A percentile compares a stretch with the other conserved stretches of the same genome.
These are phyloP conservation scores for Neopestalotiopsis sp. DNA, from an alignment of 2,329 filamentous ascomycete species.

Conservation along the genomic window DNA sequence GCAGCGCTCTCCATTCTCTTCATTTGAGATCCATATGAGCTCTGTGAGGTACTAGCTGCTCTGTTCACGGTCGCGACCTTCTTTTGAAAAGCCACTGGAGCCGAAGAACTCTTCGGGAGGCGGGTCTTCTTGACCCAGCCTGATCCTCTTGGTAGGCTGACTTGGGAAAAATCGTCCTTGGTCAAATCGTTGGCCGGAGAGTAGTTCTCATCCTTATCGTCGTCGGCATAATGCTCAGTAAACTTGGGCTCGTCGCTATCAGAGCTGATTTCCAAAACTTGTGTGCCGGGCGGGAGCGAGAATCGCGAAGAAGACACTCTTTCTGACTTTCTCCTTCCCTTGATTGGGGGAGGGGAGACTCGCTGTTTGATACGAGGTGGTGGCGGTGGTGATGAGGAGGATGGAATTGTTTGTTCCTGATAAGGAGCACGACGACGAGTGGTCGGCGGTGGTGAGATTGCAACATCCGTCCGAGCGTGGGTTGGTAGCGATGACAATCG, in stretches of 20 bases:
- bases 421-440: neutral
- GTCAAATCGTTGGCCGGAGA: conserved; percentile 41
- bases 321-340: conserved; percentile 2
- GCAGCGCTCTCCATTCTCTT: conserved; percentile 17
- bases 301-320: conserved; percentile 29
- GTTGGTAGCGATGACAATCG: conserved; percentile 7
- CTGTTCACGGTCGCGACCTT: neutral
- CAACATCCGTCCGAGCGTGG: conserved; percentile 36
- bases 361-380: neutral
- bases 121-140: conserved; percentile 33
- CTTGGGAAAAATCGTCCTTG: conserved; percentile 35
- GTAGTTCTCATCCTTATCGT: conserved; percentile 44
- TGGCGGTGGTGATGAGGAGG: neutral
- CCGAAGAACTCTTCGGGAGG: conserved; percentile 24
- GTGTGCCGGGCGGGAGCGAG: conserved; percentile 40
- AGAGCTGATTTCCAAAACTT: conserved; percentile 43
- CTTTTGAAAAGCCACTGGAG: conserved; percentile 12
- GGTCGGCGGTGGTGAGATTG: conserved; percentile 11
- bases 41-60: conserved; percentile 9
- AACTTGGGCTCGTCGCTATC: conserved; percentile 37
- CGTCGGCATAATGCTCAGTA: conserved; percentile 44
- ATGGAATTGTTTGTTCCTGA: neutral
- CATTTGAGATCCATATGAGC: conserved; percentile 7
- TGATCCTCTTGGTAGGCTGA: conserved; percentile 25
- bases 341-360: conserved; percentile 4